Conservation (phyloP, 2,329 filamentous ascomycete species). For the Corynespora cassiicola region DNA sequence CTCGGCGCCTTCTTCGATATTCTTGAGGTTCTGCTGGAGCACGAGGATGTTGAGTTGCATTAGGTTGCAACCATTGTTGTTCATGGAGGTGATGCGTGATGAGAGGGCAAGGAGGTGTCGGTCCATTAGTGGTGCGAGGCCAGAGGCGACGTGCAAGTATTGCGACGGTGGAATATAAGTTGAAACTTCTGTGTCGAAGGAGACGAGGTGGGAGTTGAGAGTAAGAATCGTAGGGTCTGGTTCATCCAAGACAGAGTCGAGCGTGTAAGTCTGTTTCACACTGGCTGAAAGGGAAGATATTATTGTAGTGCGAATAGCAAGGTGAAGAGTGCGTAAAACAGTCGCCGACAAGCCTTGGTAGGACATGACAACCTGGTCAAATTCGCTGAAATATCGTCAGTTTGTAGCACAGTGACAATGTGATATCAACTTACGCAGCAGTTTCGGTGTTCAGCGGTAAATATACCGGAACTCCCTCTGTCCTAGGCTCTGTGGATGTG, state of each 20-base stretch:
- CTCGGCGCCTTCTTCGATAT: conserved; percentile 76
- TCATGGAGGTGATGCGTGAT: conserved; percentile 79
- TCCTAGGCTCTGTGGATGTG: conserved; percentile 53
- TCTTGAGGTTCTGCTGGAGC: conserved; percentile 95
- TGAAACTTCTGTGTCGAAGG: conserved; percentile 82
- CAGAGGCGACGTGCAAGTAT: conserved; percentile 73
- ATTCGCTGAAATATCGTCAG: conserved; percentile 62
- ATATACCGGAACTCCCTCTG: conserved; percentile 73
- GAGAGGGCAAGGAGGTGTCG: conserved; percentile 74
- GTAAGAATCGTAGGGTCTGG: conserved; percentile 81
- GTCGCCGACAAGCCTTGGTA: conserved; percentile 82
- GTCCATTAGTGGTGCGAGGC: conserved; percentile 80
- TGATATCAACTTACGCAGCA: conserved; percentile 77
- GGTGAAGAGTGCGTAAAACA: conserved; percentile 83
- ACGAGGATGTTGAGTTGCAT: conserved; percentile 96
- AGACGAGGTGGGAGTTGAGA: conserved; percentile 83
- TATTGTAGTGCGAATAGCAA: conserved; percentile 86
- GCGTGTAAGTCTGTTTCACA: conserved; percentile 55
- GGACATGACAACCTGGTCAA: conserved; percentile 84
- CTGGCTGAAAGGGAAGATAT: conserved; percentile 76
- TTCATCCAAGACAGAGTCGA: conserved; percentile 75
- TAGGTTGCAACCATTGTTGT: conserved; percentile 79
- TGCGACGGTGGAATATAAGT: conserved; percentile 75
- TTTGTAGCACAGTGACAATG: conserved; percentile 7
- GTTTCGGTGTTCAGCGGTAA: conserved; percentile 88